Base-by-base conservation (phyloP, 2,329 filamentous ascomycete genomes). In the Fusarium hostae region DNA sequence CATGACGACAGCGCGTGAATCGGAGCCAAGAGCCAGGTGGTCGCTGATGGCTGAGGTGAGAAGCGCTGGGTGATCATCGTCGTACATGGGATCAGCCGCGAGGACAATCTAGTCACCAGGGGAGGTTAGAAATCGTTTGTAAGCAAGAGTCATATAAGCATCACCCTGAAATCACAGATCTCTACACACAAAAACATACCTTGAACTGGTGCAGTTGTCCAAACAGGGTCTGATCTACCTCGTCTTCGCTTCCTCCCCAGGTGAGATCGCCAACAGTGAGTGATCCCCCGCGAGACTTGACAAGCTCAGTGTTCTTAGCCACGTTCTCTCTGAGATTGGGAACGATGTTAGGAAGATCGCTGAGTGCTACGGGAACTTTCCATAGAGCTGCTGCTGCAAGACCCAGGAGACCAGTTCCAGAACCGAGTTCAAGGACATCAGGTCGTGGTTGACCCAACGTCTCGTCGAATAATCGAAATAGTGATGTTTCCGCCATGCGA, bases 321-420 rank as follows among this genome's bases (percentile, higher is more conserved):
- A 90, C 87, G 75, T 98, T 99, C 73, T 88, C 85, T n/a, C 86
- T 82, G 8, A 98, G 86, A 72, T 98, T 98, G 0, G 90, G 85
- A 51, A 95, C 87, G 75, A 98, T 98, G n/a, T 87, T 87, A 0
- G 93, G 91, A 32, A 98, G 83, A 78, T 98, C 96, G 39, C 93
- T 97, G 57, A 98, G 84, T 13, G 92, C 83, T 8, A 97, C 91
- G 22, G 87, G 82, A 2, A 87, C 86, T 45, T 84, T 84, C 84
- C 92, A 92, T 28, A 94, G 84, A 18, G 89, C 90, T 11, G 94
- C 94, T 28, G 95, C 94, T 3, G 95, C 92, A 45, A 98, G 84
- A 1, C 96, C 96, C 13, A 97, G 88, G n/a, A 99, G 86, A 0
- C 95, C 95, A 0, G 95, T 98, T 0, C 96, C 95, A 1, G 95